Evolutionary conservation across 192 early-diverging fungal genomes (phyloP).

Genomic region (Entomortierella lignicola): DNA sequence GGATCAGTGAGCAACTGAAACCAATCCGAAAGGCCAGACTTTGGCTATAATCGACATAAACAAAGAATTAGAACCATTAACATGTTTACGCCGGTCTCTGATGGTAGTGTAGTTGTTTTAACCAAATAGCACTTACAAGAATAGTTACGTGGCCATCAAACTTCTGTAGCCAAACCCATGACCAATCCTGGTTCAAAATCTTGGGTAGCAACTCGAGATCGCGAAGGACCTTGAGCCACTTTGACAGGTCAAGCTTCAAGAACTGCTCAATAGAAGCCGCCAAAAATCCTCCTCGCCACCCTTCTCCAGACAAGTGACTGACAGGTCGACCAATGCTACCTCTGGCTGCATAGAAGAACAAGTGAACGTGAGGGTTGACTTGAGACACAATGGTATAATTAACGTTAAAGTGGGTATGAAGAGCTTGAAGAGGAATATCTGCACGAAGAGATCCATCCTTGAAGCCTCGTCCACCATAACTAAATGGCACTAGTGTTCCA

Average conservation of each 20-base stretch:
- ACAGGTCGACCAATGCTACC: slow-evolving; percentile 83
- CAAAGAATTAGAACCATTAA: neutral
- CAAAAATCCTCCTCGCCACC: slow-evolving; percentile 94
- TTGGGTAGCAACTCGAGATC: slow-evolving; percentile 85
- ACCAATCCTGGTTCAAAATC: slow-evolving; percentile 82
- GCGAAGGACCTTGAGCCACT: slow-evolving; percentile 84
- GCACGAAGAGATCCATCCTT: slow-evolving; percentile 90
- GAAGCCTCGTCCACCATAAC: slow-evolving; percentile 77
- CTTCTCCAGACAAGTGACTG: slow-evolving; percentile 73
- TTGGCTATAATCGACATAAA: slow-evolving; percentile 54
- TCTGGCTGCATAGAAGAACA: slow-evolving; percentile 88
- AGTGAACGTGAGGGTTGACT: slow-evolving; percentile 88
- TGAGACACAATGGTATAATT: slow-evolving; percentile 87
- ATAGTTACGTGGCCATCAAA: slow-evolving; percentile 94
- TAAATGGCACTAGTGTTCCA: slow-evolving; percentile 77
- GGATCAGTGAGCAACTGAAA: slow-evolving; percentile 74
- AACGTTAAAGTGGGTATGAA: slow-evolving; percentile 85
- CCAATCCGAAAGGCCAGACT: slow-evolving; percentile 71
- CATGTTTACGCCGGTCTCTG: too few relatives aligned
- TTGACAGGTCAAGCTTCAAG: slow-evolving; percentile 86
- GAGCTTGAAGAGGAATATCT: slow-evolving; percentile 80
- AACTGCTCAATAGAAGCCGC: slow-evolving; percentile 81
- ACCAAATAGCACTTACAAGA: slow-evolving; percentile 53
- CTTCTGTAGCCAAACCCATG: slow-evolving; percentile 86
- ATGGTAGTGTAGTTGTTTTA: too few relatives aligned